Evolutionary conservation across 2,329 filamentous ascomycete genomes (phyloP), one percentile per base, ranked within the genome.

Genomic region (Rugonectria rugulosa): DNA sequence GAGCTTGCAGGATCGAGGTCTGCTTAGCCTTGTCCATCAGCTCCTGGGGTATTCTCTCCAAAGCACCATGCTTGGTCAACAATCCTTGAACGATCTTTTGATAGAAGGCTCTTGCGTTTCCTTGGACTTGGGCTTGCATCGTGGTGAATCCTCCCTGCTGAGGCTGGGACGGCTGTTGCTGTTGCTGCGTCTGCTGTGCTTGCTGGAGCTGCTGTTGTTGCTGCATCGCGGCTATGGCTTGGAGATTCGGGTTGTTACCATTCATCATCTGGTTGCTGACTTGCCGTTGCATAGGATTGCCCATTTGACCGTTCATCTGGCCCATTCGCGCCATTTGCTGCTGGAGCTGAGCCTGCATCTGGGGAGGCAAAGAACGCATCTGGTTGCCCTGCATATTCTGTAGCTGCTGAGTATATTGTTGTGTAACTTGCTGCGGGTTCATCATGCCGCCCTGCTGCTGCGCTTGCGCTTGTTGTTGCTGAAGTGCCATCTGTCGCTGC

Each of bases 1-100:
- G 72, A 2, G 81, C 80, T 54, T 74, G 75, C 0, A 56, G 31
- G 4, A 72, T 37, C 23, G 81, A 83, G 2, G 63, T 61, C 15
- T 71, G 65, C 66, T 80, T 82, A 23, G 83, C 77, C 26, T 73
- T 75, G 0, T 80, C 75, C 23, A 79, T 53, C 2, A 73, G 47
- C 0, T 84, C 81, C 0, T 63, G 70, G 0, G 83, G 82, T 4
- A 85, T 77, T 24, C 76, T 75, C 19, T 78, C 75, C 2, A 63
- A 52, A 1, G 76, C 74, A 10, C 79, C 79, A 50, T 72, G 80
- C 15, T 75, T 76, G 2, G 64, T 62, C 0, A 70, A 68, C 5
- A 69, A 63, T 5, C 53, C 49, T 10, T 57, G 62, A 8, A 84
- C 59, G 48, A 78, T 69, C 45, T 72, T 73, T 10, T 69, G 56